Percentiles rank a stretch among this genome's conserved stretches.
These are phyloP conservation scores for Dispira parvispora DNA, from an alignment of 192 early-diverging fungal species.

Conservation along the genomic window DNA sequence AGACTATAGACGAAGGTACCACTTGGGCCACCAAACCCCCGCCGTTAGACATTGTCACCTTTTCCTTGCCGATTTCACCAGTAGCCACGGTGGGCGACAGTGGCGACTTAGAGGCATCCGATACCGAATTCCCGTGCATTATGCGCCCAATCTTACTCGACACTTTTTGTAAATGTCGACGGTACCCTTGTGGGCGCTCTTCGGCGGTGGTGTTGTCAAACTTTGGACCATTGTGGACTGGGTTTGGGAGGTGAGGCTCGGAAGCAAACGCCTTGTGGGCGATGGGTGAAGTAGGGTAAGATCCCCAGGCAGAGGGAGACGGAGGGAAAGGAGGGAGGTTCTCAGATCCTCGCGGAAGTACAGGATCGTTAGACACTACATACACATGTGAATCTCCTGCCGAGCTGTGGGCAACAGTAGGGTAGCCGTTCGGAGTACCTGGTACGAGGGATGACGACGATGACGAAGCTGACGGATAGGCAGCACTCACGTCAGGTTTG, in stretches of 20 bases:
- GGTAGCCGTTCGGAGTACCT: neutral
- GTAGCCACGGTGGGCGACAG: no score
- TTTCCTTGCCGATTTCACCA: no score
- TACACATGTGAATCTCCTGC: neutral
- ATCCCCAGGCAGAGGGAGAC: neutral
- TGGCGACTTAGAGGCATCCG: neutral
- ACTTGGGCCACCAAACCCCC: no score
- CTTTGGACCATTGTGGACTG: neutral
- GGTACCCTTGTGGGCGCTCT: neutral
- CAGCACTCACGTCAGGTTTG: neutral
- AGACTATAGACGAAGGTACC: no score
- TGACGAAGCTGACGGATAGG: constrained; percentile 2
- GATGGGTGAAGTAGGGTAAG: neutral
- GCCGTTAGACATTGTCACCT: no score
- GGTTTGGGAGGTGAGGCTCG: neutral
- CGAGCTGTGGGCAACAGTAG: neutral
- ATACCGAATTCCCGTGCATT: constrained; percentile 5
- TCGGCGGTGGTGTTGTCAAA: neutral
- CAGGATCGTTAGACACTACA: neutral
- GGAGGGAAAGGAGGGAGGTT: neutral
- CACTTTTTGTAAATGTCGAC: neutral
- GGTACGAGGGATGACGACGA: constrained; percentile 7
- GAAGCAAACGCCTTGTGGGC: neutral
- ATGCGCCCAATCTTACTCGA: constrained; percentile 8
- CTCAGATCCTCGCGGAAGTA: neutral